phyloP scores from a whole-genome alignment of 2,329 filamentous ascomycete genomes.

The Alternaria infectoria region DNA sequence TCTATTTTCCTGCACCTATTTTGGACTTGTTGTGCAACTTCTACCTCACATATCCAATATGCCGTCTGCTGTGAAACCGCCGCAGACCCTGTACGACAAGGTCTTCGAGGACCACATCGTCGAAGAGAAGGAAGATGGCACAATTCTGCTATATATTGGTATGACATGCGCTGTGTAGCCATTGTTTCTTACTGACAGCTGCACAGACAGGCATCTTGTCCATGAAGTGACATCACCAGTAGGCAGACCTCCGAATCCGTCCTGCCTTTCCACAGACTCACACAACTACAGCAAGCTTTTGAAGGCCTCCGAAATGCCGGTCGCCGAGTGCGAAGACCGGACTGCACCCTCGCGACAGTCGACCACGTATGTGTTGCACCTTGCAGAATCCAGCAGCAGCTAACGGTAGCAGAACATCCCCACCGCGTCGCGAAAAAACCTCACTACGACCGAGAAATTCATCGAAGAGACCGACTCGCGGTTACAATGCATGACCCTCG shows the following conservation, averaged over 20 bases:
- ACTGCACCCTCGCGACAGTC: conserved; percentile 95
- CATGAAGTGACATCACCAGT: conserved; percentile 98
- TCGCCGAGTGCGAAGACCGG: conserved; percentile 86
- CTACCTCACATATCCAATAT: conserved; percentile 59
- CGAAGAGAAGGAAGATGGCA: conserved; percentile 93
- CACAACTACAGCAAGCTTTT: conserved; percentile 78
- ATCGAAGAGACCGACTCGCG: conserved; percentile 94
- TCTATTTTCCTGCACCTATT: not conserved
- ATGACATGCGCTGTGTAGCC: conserved; percentile 42
- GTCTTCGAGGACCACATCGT: conserved; percentile 94
- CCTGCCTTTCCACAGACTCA: conserved; percentile 13
- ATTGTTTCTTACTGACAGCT: conserved; percentile 28
- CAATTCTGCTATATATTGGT: conserved; percentile 92
- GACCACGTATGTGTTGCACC: conserved; percentile 77
- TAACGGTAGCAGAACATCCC: conserved; percentile 77
- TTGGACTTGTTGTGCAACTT: conserved; percentile 26
- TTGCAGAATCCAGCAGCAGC: not conserved
- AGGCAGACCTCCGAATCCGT: conserved; percentile 37
- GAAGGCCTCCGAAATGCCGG: conserved; percentile 91
- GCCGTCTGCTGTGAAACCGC: conserved; percentile 74
- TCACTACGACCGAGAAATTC: conserved; percentile 93
- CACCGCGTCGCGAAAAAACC: conserved; percentile 85
- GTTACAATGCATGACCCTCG: conserved; percentile 91
- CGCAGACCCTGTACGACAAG: conserved; percentile 95
- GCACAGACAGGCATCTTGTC: conserved; percentile 85